Conservation (phyloP, 2,329 filamentous ascomycete species). For the Colletotrichum spinosum region DNA sequence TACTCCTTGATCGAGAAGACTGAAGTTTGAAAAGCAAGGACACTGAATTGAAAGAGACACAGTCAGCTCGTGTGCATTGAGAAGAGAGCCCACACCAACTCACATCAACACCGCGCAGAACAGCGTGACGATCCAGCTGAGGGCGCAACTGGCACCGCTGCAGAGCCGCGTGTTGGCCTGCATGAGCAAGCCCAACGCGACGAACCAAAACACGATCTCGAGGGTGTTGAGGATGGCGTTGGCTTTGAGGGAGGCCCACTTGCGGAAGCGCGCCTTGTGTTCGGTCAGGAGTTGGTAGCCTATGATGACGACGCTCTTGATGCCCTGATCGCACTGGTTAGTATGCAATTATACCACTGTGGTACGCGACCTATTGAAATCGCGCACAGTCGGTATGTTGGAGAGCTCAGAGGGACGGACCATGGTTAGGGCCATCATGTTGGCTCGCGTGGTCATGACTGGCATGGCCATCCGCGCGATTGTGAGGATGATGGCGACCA, state of each 20-base stretch:
- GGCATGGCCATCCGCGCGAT: not conserved
- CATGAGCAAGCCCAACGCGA: constrained; percentile 22
- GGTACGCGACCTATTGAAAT: too few species aligned
- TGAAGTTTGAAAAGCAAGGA: constrained; percentile 27
- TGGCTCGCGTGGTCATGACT: not conserved
- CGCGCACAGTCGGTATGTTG: too few species aligned
- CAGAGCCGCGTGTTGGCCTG: constrained; percentile 26
- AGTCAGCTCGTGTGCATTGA: not conserved
- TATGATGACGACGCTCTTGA: constrained; percentile 55
- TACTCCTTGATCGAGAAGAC: constrained; percentile 26
- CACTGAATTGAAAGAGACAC: not conserved
- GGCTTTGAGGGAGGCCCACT: constrained; percentile 53
- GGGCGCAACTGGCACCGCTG: constrained; percentile 30
- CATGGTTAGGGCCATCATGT: not conserved
- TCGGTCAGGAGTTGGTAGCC: constrained; percentile 53
- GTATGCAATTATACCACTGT: not conserved
- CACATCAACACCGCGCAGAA: constrained; percentile 28
- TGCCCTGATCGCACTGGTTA: constrained; percentile 37
- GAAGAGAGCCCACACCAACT: not conserved
- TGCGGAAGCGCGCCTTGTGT: constrained; percentile 46
- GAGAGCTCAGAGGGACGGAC: not conserved
- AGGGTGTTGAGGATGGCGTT: constrained; percentile 53
- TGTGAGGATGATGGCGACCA: not conserved
- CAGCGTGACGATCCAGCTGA: constrained; percentile 30
- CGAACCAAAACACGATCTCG: constrained; percentile 55